phyloP scores from a whole-genome alignment of 2,329 filamentous ascomycete genomes.

The Trichoderma aggressivum region DNA sequence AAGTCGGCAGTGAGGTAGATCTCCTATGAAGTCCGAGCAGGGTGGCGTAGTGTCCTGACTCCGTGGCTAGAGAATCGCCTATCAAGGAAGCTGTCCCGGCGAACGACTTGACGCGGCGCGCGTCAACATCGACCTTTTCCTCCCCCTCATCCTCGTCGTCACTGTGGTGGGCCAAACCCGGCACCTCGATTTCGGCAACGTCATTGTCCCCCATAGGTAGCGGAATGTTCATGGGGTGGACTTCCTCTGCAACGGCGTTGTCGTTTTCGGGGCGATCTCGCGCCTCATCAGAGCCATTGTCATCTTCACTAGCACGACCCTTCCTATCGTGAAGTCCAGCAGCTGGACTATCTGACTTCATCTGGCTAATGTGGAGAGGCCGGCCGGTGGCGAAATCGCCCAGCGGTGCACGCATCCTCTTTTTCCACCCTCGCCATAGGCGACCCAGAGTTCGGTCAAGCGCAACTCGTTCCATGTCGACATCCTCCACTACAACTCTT shows the following conservation, averaged over 20 bases:
- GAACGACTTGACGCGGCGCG: slow-evolving; percentile 47
- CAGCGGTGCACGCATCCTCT: slow-evolving; percentile 63
- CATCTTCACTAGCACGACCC: slow-evolving; percentile 3
- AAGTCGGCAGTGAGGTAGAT: slow-evolving; percentile 48
- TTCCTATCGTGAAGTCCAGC: slow-evolving; percentile 36
- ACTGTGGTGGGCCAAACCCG: slow-evolving; percentile 60
- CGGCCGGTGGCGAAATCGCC: slow-evolving; percentile 46
- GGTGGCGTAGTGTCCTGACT: slow-evolving; percentile 27
- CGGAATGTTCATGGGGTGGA: slow-evolving; percentile 50
- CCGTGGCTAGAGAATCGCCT: background rate
- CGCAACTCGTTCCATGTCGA: slow-evolving; percentile 89
- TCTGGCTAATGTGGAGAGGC: slow-evolving; percentile 45
- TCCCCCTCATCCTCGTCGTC: slow-evolving; percentile 57
- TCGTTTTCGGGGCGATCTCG: slow-evolving; percentile 23
- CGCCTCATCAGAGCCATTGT: slow-evolving; percentile 14
- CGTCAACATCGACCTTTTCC: slow-evolving; percentile 33
- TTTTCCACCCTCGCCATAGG: slow-evolving; percentile 94
- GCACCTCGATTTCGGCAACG: slow-evolving; percentile 76
- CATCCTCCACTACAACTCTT: slow-evolving; percentile 78
- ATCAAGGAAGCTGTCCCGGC: slow-evolving; percentile 19
- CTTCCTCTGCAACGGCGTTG: slow-evolving; percentile 27
- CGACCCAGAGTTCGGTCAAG: slow-evolving; percentile 84
- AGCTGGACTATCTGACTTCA: slow-evolving; percentile 35
- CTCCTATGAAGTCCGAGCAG: slow-evolving; percentile 41
- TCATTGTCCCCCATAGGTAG: slow-evolving; percentile 66